Evolutionary conservation across 2,329 filamentous ascomycete species (phyloP), one percentile per base, ranked within the genome.

Genomic region (Cytospora chrysosperma): DNA sequence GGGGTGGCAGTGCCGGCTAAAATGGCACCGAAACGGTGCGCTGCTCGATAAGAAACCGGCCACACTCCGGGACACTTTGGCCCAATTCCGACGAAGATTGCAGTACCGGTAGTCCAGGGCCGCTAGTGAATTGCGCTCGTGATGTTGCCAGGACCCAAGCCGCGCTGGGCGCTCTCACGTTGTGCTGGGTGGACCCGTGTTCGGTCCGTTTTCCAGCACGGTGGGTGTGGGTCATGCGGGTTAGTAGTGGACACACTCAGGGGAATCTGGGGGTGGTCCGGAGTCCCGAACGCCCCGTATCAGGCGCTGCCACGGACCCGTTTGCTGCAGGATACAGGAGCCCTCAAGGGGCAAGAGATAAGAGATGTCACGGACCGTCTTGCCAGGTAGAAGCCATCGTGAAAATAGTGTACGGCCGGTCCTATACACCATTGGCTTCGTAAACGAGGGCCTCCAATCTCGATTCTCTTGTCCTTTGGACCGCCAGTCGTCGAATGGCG

Each of bases 121-220:
- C 53, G 53, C 57, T 54, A 50, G 19, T 28, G 34, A 54, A 17
- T 27, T 53, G 34, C 51, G 51, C 43, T 53, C 27, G 43, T 34
- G 13, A 52, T 64, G 49, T 49, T 47, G 28, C 43, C 8, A 47
- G n/a, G 26, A 19, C 13, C 17, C 13, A 37, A 65, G 51, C 59
- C 63, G 59, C 59, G 63, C 27, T 62, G 59, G 40, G 63, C 59
- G 49, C 59, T 28, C 13, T 26, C 37, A 49, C 59, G 17, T 63
- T 21, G 59, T 34, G 26, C 53, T 50, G 63, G 26, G 61, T 59
- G 56, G 52, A 51, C 54, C 55, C 56, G 51, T 13, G 47, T 50
- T 65, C 61, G 64, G 64, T 58, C 64, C 64, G 61, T 65, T 59
- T 64, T 49, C 53, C 64, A 61, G 50, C 43, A 54, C 37, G 55